phyloP scores from a whole-genome alignment of 2,329 filamentous ascomycete species.

The Aspergillus clavatus region DNA sequence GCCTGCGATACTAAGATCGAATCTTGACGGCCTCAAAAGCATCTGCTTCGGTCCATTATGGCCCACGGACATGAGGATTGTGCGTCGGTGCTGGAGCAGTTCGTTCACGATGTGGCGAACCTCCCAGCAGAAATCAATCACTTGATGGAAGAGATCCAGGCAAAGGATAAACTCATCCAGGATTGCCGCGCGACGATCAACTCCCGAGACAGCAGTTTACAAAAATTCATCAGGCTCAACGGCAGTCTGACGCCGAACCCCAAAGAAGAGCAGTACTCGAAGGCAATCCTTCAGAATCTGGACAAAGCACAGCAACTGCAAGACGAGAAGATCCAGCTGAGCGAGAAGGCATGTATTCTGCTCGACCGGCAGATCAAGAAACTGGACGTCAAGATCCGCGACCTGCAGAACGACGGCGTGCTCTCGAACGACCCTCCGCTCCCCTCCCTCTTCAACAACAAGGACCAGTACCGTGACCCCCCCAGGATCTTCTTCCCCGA shows the following conservation, averaged over 20 bases:
- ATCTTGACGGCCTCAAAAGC: background rate
- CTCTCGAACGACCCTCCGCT: conserved; percentile 56
- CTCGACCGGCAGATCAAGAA: conserved; percentile 61
- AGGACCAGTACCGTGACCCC: conserved; percentile 39
- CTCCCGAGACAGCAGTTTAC: conserved; percentile 56
- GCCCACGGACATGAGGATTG: conserved; percentile 54
- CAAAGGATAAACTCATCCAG: conserved; percentile 58
- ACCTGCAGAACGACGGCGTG: conserved; percentile 55
- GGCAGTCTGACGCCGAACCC: conserved; percentile 58
- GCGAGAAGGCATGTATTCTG: conserved; percentile 56
- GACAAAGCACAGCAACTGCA: conserved; percentile 55
- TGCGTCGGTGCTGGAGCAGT: conserved; percentile 60
- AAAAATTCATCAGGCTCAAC: conserved; percentile 61
- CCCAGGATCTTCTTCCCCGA: conserved; percentile 50
- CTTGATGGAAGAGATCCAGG: conserved; percentile 62
- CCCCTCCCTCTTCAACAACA: conserved; percentile 54
- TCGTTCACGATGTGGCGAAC: conserved; percentile 60
- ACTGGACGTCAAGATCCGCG: conserved; percentile 57
- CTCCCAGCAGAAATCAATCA: conserved; percentile 61
- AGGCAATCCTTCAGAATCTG: conserved; percentile 53
- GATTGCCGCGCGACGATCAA: conserved; percentile 54
- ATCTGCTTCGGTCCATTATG: conserved; percentile 29
- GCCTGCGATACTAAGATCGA: too few relatives aligned
- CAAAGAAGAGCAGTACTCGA: conserved; percentile 59
- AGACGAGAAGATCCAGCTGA: conserved; percentile 57